These are phyloP conservation scores for Xylaria telfairii DNA, from an alignment of 495 filamentous ascomycete genomes.

Conservation along the genomic window DNA sequence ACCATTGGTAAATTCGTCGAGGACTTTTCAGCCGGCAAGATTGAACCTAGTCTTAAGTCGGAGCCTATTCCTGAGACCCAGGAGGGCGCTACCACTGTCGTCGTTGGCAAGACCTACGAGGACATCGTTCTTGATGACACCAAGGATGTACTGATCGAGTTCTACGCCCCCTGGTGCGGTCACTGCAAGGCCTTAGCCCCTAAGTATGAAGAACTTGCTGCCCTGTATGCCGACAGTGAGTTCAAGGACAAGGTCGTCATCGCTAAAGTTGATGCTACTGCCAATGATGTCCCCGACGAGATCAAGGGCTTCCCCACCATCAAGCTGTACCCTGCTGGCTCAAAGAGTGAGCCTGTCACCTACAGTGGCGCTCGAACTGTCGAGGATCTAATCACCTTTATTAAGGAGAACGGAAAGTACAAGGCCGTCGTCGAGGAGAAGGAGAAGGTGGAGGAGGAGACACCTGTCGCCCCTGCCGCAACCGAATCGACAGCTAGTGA, in stretches of 20 bases:
- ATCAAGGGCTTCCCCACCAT: slow-evolving; percentile 99
- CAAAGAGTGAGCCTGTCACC: slow-evolving; percentile 82
- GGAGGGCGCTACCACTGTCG: slow-evolving; percentile 84
- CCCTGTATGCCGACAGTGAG: slow-evolving; percentile 75
- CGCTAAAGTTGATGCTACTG: slow-evolving; percentile 97
- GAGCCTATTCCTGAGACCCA: slow-evolving; percentile 96
- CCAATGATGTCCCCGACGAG: slow-evolving; percentile 96
- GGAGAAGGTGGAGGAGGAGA: slow-evolving; percentile 58
- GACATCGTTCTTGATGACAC: slow-evolving; percentile 89
- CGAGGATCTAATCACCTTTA: slow-evolving; percentile 92
- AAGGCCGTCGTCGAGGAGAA: slow-evolving; percentile 65
- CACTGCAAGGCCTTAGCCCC: slow-evolving; percentile 96
- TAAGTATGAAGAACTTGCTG: slow-evolving; percentile 90
- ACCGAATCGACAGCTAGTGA: slow-evolving; percentile 53
- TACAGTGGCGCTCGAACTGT: slow-evolving; percentile 89
- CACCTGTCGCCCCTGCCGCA: slow-evolving; percentile 58
- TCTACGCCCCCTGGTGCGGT: slow-evolving; percentile 99
- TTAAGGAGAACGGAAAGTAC: slow-evolving; percentile 93
- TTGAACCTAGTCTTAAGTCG: slow-evolving; percentile 96
- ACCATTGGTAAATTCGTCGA: slow-evolving; percentile 84
- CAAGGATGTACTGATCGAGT: slow-evolving; percentile 98
- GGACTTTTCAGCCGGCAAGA: slow-evolving; percentile 84
- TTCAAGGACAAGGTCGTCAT: slow-evolving; percentile 84
- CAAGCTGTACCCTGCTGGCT: slow-evolving; percentile 93
- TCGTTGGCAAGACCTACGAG: slow-evolving; percentile 95